A percentile compares a stretch with the other conserved stretches of the same genome.
phyloP scores from a whole-genome alignment of 2,329 filamentous ascomycete genomes.

The Aspergillus versicolor region DNA sequence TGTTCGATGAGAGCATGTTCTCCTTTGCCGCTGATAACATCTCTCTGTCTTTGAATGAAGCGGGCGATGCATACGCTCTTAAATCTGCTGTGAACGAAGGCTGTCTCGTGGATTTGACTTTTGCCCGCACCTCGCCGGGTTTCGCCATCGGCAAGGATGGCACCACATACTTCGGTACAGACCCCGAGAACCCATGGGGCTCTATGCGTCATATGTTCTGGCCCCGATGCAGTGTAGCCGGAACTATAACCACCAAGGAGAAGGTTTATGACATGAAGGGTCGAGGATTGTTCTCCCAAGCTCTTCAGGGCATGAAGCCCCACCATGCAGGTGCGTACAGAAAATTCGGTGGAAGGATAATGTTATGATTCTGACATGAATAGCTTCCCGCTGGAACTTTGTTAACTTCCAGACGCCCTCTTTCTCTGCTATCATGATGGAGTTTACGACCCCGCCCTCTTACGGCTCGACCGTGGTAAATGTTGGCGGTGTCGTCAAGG shows the following conservation, averaged over 20 bases:
- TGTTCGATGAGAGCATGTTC: constrained; percentile 80
- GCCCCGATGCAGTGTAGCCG: constrained; percentile 80
- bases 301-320: constrained; percentile 97
- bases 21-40: constrained; percentile 85
- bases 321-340: constrained; percentile 72
- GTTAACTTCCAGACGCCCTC: constrained; percentile 83
- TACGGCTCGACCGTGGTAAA: constrained; percentile 84
- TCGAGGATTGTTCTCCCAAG: constrained; percentile 75
- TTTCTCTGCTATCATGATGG: constrained; percentile 90
- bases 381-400: constrained; percentile 88
- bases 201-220: constrained; percentile 91
- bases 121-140: constrained; percentile 73
- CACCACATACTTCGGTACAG: constrained; percentile 80
- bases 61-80: constrained; percentile 79
- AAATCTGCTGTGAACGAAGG: constrained; percentile 83
- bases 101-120: constrained; percentile 80
- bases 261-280: constrained; percentile 81
- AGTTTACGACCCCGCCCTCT: constrained; percentile 89
- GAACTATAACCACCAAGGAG: constrained; percentile 78
- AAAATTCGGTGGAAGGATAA: neutral
- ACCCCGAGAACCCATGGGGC: constrained; percentile 84
- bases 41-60: constrained; percentile 80
- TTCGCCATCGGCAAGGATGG: constrained; percentile 85
- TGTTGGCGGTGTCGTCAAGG: constrained; percentile 78
- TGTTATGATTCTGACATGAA: constrained; percentile 9